Conservation (phyloP, 31 red algal genomes). For the Porphyra umbilicalis region DNA sequence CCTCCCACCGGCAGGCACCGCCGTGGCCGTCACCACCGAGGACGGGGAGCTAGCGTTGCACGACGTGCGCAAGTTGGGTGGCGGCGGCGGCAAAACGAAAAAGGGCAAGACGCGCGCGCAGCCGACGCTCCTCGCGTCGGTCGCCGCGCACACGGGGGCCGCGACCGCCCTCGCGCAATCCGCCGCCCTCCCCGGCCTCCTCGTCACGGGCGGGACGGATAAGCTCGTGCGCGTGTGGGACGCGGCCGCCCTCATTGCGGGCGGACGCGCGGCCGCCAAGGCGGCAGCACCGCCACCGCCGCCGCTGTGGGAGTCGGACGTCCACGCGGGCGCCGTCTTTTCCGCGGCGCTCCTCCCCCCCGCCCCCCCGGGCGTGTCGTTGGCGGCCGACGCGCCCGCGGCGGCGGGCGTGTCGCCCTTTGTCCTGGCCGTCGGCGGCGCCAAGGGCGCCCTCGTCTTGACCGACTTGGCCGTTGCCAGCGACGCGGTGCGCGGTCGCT, state of each 20-base stretch:
- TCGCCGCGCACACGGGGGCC: constrained; percentile 46
- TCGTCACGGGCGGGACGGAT: constrained; percentile 77
- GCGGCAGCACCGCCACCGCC: constrained; percentile 25
- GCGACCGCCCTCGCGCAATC: constrained; percentile 43
- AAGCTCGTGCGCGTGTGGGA: constrained; percentile 70
- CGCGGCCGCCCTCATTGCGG: background rate
- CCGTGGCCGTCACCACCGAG: constrained; percentile 39
- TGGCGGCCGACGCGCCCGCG: background rate
- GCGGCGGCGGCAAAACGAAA: background rate
- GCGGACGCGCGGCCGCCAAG: constrained; percentile 41
- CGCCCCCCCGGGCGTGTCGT: no score
- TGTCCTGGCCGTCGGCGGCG: constrained; percentile 66
- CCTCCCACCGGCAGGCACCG: background rate
- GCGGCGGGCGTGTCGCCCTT: constrained; percentile 60
- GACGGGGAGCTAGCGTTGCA: constrained; percentile 41
- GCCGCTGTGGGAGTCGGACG: no score
- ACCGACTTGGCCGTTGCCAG: constrained; percentile 58
- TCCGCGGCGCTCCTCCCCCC: no score
- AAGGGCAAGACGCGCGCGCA: constrained; percentile 7
- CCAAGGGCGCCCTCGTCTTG: constrained; percentile 52
- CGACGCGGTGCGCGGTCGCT: constrained; percentile 41
- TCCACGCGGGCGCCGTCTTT: no score
- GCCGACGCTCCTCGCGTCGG: constrained; percentile 11
- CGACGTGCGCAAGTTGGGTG: constrained; percentile 24
- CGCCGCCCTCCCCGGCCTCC: constrained; percentile 49